Evolutionary conservation across 2,329 filamentous ascomycete species (phyloP).

Genomic region (Aureobasidium pullulans): DNA sequence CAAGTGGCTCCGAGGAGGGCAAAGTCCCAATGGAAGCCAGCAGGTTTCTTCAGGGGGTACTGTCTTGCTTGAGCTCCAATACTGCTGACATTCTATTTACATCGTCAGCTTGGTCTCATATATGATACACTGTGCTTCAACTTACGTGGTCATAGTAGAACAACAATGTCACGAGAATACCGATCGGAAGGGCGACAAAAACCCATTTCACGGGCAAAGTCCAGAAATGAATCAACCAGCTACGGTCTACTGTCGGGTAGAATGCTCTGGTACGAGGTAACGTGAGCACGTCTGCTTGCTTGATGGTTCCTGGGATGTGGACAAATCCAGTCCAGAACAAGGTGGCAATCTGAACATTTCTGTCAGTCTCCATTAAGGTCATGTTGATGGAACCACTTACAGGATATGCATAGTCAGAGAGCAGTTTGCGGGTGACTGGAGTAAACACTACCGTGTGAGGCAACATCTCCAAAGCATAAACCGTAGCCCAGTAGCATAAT

Average conservation of each 20-base stretch:
- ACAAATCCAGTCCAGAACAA: conserved; percentile 49
- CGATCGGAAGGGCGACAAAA: conserved; percentile 47
- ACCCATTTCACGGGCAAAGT: conserved; percentile 45
- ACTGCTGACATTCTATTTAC: conserved; percentile 40
- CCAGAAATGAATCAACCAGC: conserved; percentile 49
- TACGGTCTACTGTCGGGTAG: conserved; percentile 38
- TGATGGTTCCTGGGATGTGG: conserved; percentile 43
- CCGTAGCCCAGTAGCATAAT: conserved; percentile 45
- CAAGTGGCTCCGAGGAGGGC: conserved; percentile 51
- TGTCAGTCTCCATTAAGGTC: not conserved
- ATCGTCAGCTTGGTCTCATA: not conserved
- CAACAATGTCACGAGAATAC: conserved; percentile 45
- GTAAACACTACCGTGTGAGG: conserved; percentile 39
- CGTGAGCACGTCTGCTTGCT: conserved; percentile 33
- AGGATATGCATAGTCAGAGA: conserved; percentile 48
- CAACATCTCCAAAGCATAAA: conserved; percentile 44
- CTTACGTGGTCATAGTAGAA: conserved; percentile 51
- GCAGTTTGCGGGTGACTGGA: conserved; percentile 37
- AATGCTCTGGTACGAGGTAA: conserved; percentile 41
- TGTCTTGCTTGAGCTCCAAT: conserved; percentile 50
- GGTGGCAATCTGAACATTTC: conserved; percentile 35
- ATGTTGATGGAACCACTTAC: conserved; percentile 22
- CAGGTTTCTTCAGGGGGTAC: conserved; percentile 50
- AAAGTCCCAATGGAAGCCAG: conserved; percentile 56
- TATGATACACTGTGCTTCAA: not conserved